Evolutionary conservation across 2,329 filamentous ascomycete genomes (phyloP).

Genomic region (Nakataea oryzae): DNA sequence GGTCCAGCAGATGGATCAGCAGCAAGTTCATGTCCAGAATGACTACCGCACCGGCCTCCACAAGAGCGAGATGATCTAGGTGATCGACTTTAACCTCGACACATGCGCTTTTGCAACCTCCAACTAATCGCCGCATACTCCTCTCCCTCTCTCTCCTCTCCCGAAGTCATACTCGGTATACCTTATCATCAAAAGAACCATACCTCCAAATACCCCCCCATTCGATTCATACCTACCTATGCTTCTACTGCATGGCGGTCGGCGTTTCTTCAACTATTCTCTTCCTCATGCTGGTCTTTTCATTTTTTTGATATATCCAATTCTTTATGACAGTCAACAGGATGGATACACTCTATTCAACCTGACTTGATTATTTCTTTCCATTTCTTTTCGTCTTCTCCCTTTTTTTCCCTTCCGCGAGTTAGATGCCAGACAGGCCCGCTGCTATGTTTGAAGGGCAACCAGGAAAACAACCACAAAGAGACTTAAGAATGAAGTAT

Average conservation of each 20-base stretch:
- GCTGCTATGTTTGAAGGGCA: no score
- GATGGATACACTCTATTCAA: no score
- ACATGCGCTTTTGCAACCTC: no score
- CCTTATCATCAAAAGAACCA: no score
- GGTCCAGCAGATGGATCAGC: constrained; percentile 19
- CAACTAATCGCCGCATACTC: constrained; percentile 3
- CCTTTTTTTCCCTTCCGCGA: no score
- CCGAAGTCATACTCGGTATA: neutral
- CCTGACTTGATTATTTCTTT: no score
- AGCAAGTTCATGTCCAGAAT: constrained; percentile 6
- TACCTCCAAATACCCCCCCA: constrained; percentile 1
- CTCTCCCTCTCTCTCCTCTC: constrained; percentile 5
- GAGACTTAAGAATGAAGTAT: no score
- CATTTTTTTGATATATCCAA: no score
- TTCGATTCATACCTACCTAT: constrained; percentile 9
- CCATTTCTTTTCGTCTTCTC: no score
- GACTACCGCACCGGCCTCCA: constrained; percentile 40
- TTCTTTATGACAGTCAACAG: no score
- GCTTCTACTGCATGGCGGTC: constrained; percentile 21
- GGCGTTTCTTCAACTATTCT: constrained; percentile 18
- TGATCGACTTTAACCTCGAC: neutral
- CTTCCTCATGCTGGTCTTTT: neutral
- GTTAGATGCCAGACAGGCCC: no score
- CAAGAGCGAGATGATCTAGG: constrained; percentile 44
- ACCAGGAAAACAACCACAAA: no score